Evolutionary conservation across 192 early-diverging fungal genomes (phyloP).

Genomic region (Coemansia sp.): DNA sequence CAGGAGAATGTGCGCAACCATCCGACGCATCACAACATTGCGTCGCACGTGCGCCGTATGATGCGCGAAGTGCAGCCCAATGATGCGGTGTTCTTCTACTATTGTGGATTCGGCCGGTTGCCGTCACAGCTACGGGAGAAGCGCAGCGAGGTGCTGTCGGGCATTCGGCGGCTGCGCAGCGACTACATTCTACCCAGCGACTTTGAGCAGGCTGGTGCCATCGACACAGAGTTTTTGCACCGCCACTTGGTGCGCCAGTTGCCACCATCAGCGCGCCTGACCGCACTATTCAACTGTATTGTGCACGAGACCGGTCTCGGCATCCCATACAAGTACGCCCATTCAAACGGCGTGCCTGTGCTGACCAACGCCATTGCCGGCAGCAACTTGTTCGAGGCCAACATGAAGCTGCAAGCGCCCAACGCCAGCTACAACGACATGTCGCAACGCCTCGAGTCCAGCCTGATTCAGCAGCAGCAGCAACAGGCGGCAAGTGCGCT

Average conservation of each 20-base stretch:
- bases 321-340: constrained; percentile 59
- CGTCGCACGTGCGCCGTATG: constrained; percentile 67
- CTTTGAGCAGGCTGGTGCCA: constrained; percentile 66
- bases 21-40: constrained; percentile 60
- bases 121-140: constrained; percentile 29
- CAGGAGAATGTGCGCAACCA: constrained; percentile 44
- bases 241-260: constrained; percentile 61
- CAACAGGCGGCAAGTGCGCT: constrained; percentile 19
- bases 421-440: constrained; percentile 42
- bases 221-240: constrained; percentile 69
- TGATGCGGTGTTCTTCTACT: constrained; percentile 78
- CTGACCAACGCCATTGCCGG: constrained; percentile 45
- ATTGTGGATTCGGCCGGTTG: constrained; percentile 69
- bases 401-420: constrained; percentile 9
- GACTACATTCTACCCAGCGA: constrained; percentile 78
- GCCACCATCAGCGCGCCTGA: constrained; percentile 69
- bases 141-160: constrained; percentile 32
- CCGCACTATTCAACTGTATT: constrained; percentile 72
- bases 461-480: constrained; percentile 33
- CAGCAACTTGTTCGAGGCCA: constrained; percentile 44
- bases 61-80: constrained; percentile 64
- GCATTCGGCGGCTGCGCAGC: constrained; percentile 58
- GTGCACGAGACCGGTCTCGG: constrained; percentile 67
- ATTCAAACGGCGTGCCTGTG: constrained; percentile 41
- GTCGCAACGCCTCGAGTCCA: constrained; percentile 37